These are phyloP conservation scores for Talaromyces albobiverticillius DNA, from an alignment of 2,329 filamentous ascomycete species.

Conservation along the genomic window DNA sequence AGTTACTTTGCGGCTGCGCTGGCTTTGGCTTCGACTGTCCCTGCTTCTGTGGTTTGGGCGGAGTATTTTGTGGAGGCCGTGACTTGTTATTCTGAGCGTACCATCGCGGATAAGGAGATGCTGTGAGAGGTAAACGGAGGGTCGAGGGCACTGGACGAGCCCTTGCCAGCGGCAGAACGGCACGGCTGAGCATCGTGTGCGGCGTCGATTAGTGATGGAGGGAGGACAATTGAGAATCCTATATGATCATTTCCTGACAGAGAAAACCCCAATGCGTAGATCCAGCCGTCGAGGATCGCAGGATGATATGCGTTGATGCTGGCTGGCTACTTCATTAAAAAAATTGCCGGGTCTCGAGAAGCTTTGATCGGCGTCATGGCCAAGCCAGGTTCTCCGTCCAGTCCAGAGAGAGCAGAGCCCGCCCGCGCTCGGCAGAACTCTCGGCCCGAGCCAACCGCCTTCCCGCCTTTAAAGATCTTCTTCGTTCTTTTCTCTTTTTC, in stretches of 20 bases:
- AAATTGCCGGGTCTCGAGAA: slow-evolving; percentile 12
- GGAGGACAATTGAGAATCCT: slow-evolving; percentile 17
- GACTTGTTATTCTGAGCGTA: slow-evolving; percentile 38
- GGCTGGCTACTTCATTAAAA: slow-evolving; percentile 3
- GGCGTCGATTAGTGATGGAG: slow-evolving; percentile 3
- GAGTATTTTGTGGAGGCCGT: slow-evolving; percentile 34
- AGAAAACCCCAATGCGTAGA: not conserved
- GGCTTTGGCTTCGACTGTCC: slow-evolving; percentile 22
- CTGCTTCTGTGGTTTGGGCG: slow-evolving; percentile 26
- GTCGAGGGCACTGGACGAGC: slow-evolving; percentile 35
- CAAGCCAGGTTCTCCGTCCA: no score
- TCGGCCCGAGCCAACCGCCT: slow-evolving; percentile 25
- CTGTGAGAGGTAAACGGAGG: slow-evolving; percentile 32
- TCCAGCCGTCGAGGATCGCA: not conserved
- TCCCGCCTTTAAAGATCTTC: slow-evolving; percentile 16
- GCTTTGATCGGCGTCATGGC: no score
- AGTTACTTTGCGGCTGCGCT: not conserved
- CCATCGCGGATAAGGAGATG: slow-evolving; percentile 32
- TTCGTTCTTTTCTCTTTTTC: slow-evolving; percentile 19
- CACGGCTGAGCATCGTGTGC: slow-evolving; percentile 44
- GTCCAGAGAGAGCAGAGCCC: not conserved
- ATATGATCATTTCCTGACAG: slow-evolving; percentile 8
- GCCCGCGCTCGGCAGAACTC: slow-evolving; percentile 18
- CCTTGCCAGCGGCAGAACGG: slow-evolving; percentile 44
- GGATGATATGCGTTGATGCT: not conserved